Evolutionary conservation across 2,329 filamentous ascomycete species (phyloP), one percentile per base, ranked within the genome.

Genomic region (Fusarium sterilihyphosum): DNA sequence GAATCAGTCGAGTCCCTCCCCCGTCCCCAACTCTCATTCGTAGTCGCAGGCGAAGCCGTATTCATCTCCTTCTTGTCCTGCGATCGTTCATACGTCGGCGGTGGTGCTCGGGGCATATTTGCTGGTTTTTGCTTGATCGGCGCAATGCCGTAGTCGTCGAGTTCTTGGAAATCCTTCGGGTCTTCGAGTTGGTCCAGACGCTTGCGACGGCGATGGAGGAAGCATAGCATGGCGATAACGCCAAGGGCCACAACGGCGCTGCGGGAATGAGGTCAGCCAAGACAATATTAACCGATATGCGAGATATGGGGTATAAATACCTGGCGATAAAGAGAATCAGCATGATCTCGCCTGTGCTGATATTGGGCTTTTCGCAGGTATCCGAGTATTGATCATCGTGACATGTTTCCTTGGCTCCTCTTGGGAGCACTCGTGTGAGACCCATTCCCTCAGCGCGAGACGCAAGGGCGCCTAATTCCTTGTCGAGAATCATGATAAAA

Each of bases 131-230:
- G 46, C 12, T 64, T 53, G 3, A 29, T 16, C 8, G 72, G 44
- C 3, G 44, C 66, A 26, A 78, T 61, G 31, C 78, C 78, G 29
- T 79, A 79, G 52, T 79, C 78, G 43, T 79, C 78, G 52, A 79
- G 60, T 63, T 79, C 78, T 60, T 79, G 75, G 26, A 68, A 17
- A 29, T 66, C 68, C 44, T 79, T 79, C 26, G 72, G 56, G 52
- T 78, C 74, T 64, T 79, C 78, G 24, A 67, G 52, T 17, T 35
- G 52, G 13, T 79, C 78, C 3, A 71, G 35, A 24, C 65, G 64
- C 54, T 67, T 59, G 35, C 73, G 74, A 43, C 74, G 67, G 10
- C 73, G 74, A 40, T 79, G 78, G 16, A 79, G 56, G 40, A 59
- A 66, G 37, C 53, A 73, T 9, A 78, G 65, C n/a, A 77, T 53